Conservation (phyloP, 257 asterid genomes). For the Ehretia macrophylla region DNA sequence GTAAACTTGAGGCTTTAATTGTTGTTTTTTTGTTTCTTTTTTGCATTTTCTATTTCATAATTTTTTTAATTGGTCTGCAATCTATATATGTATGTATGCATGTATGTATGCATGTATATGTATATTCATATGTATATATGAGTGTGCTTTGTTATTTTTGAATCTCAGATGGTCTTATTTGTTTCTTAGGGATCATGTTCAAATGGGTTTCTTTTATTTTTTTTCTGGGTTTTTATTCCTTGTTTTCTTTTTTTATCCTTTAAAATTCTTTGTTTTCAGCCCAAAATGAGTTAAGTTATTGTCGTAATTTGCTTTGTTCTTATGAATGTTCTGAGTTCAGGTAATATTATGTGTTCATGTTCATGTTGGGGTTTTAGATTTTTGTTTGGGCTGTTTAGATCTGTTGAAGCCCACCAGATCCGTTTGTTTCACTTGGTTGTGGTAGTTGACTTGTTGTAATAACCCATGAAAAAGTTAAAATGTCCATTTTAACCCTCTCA, state of each 20-base stretch:
- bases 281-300: no score
- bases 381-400: conserved; percentile 28
- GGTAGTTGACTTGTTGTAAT: no score
- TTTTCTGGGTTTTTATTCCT: not conserved
- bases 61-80: not conserved
- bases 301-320: conserved; percentile 1
- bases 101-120: no score
- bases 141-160: no score
- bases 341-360: not conserved
- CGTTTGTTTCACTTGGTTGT: not conserved
- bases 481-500: no score
- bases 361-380: not conserved
- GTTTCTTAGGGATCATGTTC: not conserved
- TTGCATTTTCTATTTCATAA: not conserved
- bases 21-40: not conserved
- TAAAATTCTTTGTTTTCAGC: not conserved
- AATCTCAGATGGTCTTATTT: not conserved
- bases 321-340: not conserved
- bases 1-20: not conserved
- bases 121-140: no score
- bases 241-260: not conserved
- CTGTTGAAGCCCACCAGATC: conserved; percentile 12
- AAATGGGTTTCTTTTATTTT: not conserved
- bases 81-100: no score
- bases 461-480: no score